These are phyloP conservation scores for Tylopilus sp. DNA, from an alignment of 1,284 basidiomycete genomes.

Conservation along the genomic window DNA sequence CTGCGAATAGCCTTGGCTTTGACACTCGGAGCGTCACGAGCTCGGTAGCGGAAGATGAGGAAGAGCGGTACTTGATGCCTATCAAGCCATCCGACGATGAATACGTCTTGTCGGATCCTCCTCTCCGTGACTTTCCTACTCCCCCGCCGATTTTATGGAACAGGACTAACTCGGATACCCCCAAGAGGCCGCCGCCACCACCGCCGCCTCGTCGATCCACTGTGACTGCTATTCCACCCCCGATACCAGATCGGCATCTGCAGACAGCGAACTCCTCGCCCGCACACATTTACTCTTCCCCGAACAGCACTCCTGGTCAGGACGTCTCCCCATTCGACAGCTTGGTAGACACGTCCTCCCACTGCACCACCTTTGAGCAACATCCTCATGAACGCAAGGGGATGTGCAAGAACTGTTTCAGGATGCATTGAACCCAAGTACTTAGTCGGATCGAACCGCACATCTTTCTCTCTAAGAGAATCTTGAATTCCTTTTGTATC, in stretches of 20 bases:
- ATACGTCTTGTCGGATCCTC: constrained; percentile 6
- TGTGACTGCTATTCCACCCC: constrained; percentile 13
- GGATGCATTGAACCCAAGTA: constrained; percentile 16
- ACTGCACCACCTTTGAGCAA: constrained; percentile 22
- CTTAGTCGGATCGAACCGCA: background rate
- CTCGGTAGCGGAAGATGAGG: constrained; percentile 40
- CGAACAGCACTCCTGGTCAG: background rate
- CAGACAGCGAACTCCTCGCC: constrained; percentile 11
- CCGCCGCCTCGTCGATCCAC: constrained; percentile 38
- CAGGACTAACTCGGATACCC: constrained; percentile 18
- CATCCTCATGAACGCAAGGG: constrained; percentile 18
- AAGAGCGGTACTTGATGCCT: constrained; percentile 34
- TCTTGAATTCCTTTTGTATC: constrained; percentile 9
- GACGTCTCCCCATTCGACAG: constrained; percentile 33
- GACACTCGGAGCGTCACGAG: constrained; percentile 44
- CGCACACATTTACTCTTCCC: constrained; percentile 10
- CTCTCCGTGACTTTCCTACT: constrained; percentile 18
- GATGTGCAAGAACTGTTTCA: constrained; percentile 28
- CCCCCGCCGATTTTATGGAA: constrained; percentile 34
- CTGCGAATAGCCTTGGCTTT: constrained; percentile 26
- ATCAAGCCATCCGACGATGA: constrained; percentile 23
- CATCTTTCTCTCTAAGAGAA: background rate
- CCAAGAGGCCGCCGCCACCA: constrained; percentile 37
- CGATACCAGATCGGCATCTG: constrained; percentile 23
- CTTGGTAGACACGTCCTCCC: constrained; percentile 24